These are phyloP conservation scores for Aspergillus nidulans DNA, from an alignment of 495 filamentous ascomycete genomes.

Conservation along the genomic window DNA sequence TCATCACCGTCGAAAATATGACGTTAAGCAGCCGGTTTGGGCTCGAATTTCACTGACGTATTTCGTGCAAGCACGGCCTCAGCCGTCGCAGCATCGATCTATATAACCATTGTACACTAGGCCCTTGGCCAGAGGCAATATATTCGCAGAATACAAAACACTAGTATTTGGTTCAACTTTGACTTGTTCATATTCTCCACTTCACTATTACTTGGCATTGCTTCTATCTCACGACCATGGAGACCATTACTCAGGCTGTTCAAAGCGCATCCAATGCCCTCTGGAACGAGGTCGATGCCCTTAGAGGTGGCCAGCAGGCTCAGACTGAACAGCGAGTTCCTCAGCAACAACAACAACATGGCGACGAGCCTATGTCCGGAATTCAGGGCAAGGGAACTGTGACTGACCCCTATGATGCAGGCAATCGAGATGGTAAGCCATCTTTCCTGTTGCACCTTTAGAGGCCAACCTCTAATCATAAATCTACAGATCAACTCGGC, in stretches of 20 bases:
- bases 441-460: background rate
- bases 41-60: conserved; percentile 7
- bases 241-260: conserved; percentile 33
- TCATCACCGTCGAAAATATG: background rate
- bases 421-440: conserved; percentile 11
- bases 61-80: background rate
- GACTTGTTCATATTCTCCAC: background rate
- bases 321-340: conserved; percentile 24
- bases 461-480: background rate
- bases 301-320: conserved; percentile 10
- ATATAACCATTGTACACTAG: conserved; percentile 1
- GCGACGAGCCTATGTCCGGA: conserved; percentile 41
- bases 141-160: background rate
- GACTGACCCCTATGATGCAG: conserved; percentile 39
- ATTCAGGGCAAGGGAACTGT: conserved; percentile 33
- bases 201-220: background rate
- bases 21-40: conserved; percentile 5
- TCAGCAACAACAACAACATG: conserved; percentile 20
- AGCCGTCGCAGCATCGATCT: background rate
- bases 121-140: background rate
- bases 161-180: background rate
- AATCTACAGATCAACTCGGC: conserved; percentile 31
- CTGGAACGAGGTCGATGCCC: conserved; percentile 27
- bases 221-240: conserved; percentile 26
- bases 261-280: conserved; percentile 32